Percentiles rank a stretch among this genome's conserved stretches.
phyloP scores from a whole-genome alignment of 306 rosid species.

The Cucurbita ficifolia region DNA sequence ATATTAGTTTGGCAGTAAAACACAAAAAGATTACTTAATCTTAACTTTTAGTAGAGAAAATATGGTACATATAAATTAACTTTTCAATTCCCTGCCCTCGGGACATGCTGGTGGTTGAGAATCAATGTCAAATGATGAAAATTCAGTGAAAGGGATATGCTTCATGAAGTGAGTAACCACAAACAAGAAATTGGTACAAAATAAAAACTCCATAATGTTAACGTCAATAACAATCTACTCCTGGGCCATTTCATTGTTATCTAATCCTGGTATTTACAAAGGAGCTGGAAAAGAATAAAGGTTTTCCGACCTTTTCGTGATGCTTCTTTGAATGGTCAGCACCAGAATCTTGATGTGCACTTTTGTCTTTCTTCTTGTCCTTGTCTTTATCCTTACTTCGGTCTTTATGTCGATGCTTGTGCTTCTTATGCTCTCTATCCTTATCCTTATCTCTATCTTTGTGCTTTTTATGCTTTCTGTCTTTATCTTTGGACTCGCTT shows the following conservation, averaged over 20 bases:
- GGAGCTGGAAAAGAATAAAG: constrained; percentile 9
- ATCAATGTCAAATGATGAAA: not conserved
- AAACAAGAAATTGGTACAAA: not conserved
- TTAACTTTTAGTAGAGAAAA: not conserved
- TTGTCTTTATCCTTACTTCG: constrained; percentile 83
- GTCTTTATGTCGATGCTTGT: constrained; percentile 70
- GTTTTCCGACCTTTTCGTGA: constrained; percentile 68
- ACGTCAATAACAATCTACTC: not conserved
- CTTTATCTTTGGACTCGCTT: constrained; percentile 75
- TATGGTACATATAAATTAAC: not conserved
- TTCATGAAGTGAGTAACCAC: not conserved
- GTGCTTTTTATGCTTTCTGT: constrained; percentile 80
- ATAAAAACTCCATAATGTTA: not conserved
- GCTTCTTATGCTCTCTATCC: constrained; percentile 94
- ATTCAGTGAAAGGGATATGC: not conserved
- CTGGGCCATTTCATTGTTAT: not conserved
- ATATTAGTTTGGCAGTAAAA: not conserved
- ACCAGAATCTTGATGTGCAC: constrained; percentile 62
- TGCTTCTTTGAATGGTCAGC: constrained; percentile 87
- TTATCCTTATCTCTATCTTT: constrained; percentile 75
- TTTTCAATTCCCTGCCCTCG: not conserved
- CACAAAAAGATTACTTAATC: not conserved
- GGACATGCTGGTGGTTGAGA: not conserved
- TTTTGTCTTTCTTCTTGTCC: constrained; percentile 88
- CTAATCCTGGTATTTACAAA: constrained; percentile 1